phyloP scores from a whole-genome alignment of 345 rosid genomes.

The Turritis glabra region DNA sequence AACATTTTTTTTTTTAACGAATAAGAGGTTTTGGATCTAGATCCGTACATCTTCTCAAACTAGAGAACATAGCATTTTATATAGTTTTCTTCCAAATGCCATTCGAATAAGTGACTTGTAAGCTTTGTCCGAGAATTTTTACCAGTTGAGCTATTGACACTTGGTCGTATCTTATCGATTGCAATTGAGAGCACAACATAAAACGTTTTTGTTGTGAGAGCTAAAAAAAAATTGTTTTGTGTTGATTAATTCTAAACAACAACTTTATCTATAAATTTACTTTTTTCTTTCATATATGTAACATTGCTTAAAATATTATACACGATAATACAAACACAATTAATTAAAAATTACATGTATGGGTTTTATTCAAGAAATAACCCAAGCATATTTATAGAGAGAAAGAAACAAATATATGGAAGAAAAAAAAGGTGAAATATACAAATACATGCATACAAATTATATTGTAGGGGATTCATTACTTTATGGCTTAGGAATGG shows the following conservation, averaged over 20 bases:
- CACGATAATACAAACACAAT: not conserved
- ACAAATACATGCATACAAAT: not conserved
- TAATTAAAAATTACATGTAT: slow-evolving; percentile 18
- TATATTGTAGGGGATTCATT: not conserved
- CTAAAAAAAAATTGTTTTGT: not conserved
- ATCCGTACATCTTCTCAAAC: too few relatives aligned
- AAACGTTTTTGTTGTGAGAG: too few relatives aligned
- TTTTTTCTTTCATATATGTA: not conserved
- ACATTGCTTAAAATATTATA: not conserved
- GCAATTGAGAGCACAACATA: too few relatives aligned
- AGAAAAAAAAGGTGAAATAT: not conserved
- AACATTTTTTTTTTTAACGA: too few relatives aligned
- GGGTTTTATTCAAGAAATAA: not conserved
- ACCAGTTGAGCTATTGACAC: too few relatives aligned
- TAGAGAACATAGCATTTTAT: too few relatives aligned
- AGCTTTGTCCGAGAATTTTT: too few relatives aligned
- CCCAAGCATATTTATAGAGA: slow-evolving; percentile 25
- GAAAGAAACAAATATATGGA: not conserved
- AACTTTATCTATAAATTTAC: not conserved
- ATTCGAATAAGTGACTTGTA: too few relatives aligned
- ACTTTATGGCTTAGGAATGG: slow-evolving; percentile 26
- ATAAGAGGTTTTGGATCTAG: too few relatives aligned
- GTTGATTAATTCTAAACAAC: not conserved
- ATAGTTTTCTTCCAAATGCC: too few relatives aligned
- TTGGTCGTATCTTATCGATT: too few relatives aligned